Percentiles rank a stretch among this genome's conserved stretches.
Evolutionary conservation across 192 early-diverging fungal species (phyloP).

Genomic region (Coemansia sp.): DNA sequence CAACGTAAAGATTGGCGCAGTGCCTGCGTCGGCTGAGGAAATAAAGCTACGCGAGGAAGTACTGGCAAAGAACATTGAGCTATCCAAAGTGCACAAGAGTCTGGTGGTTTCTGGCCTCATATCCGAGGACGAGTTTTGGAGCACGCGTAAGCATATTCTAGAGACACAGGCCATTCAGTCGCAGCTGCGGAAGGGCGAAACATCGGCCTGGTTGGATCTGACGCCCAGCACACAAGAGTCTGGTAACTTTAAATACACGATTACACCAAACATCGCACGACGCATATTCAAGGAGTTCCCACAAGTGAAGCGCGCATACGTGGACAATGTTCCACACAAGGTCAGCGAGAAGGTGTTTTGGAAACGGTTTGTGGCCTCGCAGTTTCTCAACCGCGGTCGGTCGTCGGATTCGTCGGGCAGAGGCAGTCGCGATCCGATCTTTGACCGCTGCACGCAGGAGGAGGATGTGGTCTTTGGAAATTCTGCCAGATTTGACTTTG

Average conservation of each 20-base stretch:
- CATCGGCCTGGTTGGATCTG: slow-evolving; percentile 70
- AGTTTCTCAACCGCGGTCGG: slow-evolving; percentile 83
- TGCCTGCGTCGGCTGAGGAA: slow-evolving; percentile 59
- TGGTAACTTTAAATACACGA: slow-evolving; percentile 77
- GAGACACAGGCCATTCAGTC: slow-evolving; percentile 68
- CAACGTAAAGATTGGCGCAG: slow-evolving; percentile 43
- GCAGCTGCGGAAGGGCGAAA: slow-evolving; percentile 78
- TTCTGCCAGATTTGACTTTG: slow-evolving; percentile 56
- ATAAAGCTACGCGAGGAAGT: slow-evolving; percentile 63
- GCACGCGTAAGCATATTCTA: slow-evolving; percentile 69
- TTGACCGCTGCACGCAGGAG: slow-evolving; percentile 73
- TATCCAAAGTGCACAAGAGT: slow-evolving; percentile 71
- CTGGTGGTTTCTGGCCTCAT: slow-evolving; percentile 75
- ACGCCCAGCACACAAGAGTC: slow-evolving; percentile 68
- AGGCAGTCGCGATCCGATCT: slow-evolving; percentile 65
- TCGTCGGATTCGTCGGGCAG: slow-evolving; percentile 48
- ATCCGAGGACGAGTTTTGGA: slow-evolving; percentile 94
- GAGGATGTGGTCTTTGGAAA: slow-evolving; percentile 64
- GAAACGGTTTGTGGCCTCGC: slow-evolving; percentile 79
- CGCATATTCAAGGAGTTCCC: slow-evolving; percentile 90
- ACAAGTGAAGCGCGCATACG: slow-evolving; percentile 78
- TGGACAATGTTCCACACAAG: slow-evolving; percentile 77
- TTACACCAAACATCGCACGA: slow-evolving; percentile 87
- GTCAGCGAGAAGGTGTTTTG: slow-evolving; percentile 79
- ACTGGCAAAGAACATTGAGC: slow-evolving; percentile 67